Base-by-base conservation (phyloP, 2,329 filamentous ascomycete genomes). In the Huntiella abstrusa region DNA sequence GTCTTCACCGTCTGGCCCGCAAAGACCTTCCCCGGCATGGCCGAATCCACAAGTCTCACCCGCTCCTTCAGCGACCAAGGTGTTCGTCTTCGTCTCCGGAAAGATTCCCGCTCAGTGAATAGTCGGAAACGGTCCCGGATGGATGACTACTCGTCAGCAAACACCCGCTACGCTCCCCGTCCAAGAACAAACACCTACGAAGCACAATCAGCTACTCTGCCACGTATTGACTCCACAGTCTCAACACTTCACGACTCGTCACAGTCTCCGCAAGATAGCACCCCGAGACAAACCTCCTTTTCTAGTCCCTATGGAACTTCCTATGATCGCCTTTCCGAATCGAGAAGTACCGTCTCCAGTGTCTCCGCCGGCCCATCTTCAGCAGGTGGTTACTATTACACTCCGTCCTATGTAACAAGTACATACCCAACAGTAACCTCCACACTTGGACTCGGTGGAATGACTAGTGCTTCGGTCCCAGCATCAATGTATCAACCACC, bases 31-130 rank as follows among this genome's bases (percentile, higher is more conserved):
- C 77, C 78, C 8, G 83, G 85, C 33, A 79, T 91, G 73, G 69
- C 74, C 40, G 82, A 88, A 59, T 92, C 84, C 1, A 91, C 84
- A 0, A 76, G 78, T 53, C 63, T 93, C 38, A 91, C 85, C 1
- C 72, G 83, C 44, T 77, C 80, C 0, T 88, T 94, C 59, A 82
- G 81, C 52, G 85, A 93, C 55, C 85, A 93, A 58, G 86, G 86
- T 6, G 83, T 93, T 11, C 78, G 84, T 44, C 65, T 94, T 32
- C 72, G 85, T 45, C 69, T 93, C 41, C 75, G 85, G 46, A 93
- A 93, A 58, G 85, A 93, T 59, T 80, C 83, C 39, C 70, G 83
- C 48, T 70, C 70, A 15, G 63, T 65, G 53, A 64, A 62, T 4
- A 68, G 65, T 13, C 62, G 65, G 48, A 73, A 69, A 55, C 62